Evolutionary conservation across 1,284 basidiomycete species (phyloP), one percentile per base, ranked within the genome.

Genomic region (Mycocalia duriaeana): DNA sequence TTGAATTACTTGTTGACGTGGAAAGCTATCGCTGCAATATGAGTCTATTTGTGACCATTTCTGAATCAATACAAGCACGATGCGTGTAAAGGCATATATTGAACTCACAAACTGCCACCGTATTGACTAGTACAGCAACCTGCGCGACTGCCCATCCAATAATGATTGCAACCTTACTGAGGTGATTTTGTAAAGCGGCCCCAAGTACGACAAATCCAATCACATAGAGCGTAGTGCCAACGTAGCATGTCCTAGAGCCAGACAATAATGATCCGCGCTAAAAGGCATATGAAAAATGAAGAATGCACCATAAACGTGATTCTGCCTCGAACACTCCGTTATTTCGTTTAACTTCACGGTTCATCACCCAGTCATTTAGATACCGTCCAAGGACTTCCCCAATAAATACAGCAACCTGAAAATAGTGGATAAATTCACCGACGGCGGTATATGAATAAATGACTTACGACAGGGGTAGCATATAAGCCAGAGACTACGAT

Each of bases 311-410:
- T 6, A 86, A 66, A 34, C 85, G 80, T 53, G 64, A 75, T 59
- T 88, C 85, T 3, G 86, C 81, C 55, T 82, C 77, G 62, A 88
- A 88, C 25, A 89, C 79, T 52, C 85, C 85, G 0, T 71, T 68
- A 59, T 85, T 83, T 16, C 77, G 66, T 41, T 72, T 67, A 54
- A 85, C 77, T 44, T 68, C 73, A n/a, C 61, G 38, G 50, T 74
- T 75, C 71, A 81, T 79, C 37, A 86, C 76, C 70, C 73, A 80
- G 50, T 89, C 85, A 54, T 88, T 87, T 50, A 73, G 57, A 55
- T 76, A 89, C 14, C 82, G 74, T 31, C 85, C 86, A 4, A 78
- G 57, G 1, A 87, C 20, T 59, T 89, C 85, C 35, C 86, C 87
- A 38, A 89, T 60, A n/a, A 88, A 45, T n/a, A 82, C 79, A 0